Evolutionary conservation across 2,329 filamentous ascomycete genomes (phyloP).

Genomic region (Xylariaceae sp.): DNA sequence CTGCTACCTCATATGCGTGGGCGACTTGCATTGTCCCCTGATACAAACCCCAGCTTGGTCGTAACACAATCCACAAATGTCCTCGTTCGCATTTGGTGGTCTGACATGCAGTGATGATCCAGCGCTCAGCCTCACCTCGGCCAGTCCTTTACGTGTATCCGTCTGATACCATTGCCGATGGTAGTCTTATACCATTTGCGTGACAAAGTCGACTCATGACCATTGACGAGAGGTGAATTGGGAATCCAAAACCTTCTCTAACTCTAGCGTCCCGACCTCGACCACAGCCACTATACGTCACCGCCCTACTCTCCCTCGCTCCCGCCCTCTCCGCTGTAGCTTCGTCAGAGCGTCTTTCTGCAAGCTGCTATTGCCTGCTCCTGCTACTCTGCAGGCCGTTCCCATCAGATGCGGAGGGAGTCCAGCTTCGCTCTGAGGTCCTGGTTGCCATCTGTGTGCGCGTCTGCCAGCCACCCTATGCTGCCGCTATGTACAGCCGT

Average conservation of each 20-base stretch:
- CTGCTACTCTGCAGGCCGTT: neutral
- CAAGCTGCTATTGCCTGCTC: neutral
- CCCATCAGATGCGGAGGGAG: slow-evolving; percentile 14
- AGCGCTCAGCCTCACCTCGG: neutral
- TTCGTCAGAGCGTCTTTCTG: neutral
- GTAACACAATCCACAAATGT: neutral
- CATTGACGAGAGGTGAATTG: no score
- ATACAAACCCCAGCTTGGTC: neutral
- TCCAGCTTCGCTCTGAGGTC: slow-evolving; percentile 1
- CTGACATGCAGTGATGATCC: slow-evolving; percentile 8
- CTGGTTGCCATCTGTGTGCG: slow-evolving; percentile 14
- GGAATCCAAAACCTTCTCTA: no score
- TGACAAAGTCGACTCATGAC: no score
- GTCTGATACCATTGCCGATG: no score
- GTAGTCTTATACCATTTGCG: no score
- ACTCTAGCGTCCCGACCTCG: neutral
- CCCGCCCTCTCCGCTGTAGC: neutral
- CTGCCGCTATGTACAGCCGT: slow-evolving; percentile 21
- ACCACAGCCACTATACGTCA: neutral
- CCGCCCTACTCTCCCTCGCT: neutral
- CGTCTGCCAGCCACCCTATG: slow-evolving; percentile 13
- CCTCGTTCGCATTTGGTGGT: neutral
- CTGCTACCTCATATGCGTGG: no score
- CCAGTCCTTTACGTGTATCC: neutral
- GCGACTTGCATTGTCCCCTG: neutral